Conservation (phyloP, 768 basidiomycete species). For the Brasilioporus rufonigricans region DNA sequence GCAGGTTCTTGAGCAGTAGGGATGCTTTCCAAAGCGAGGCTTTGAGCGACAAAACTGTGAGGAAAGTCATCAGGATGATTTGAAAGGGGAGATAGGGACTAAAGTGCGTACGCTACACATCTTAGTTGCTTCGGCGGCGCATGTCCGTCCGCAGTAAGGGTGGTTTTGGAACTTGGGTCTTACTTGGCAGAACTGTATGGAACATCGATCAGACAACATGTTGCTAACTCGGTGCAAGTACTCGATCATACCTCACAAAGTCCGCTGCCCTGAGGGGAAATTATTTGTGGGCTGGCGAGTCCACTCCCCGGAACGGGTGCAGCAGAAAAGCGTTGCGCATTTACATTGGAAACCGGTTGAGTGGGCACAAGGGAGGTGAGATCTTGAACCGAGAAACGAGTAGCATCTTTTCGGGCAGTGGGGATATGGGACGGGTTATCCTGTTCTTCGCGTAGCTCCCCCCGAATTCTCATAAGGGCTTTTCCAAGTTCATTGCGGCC, state of each 20-base stretch:
- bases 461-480: slow-evolving; percentile 60
- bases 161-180: slow-evolving; percentile 59
- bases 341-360: slow-evolving; percentile 1
- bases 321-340: slow-evolving; percentile 8
- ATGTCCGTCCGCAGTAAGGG: slow-evolving; percentile 65
- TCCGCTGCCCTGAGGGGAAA: slow-evolving; percentile 9
- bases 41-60: slow-evolving; percentile 29
- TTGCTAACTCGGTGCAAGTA: not conserved
- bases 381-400: slow-evolving; percentile 33
- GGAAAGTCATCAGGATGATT: slow-evolving; percentile 4
- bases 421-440: slow-evolving; percentile 27
- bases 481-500: slow-evolving; percentile 77
- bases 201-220: slow-evolving; percentile 8
- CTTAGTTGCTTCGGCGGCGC: slow-evolving; percentile 46
- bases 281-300: not conserved
- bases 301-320: not conserved
- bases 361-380: slow-evolving; percentile 23
- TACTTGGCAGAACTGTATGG: slow-evolving; percentile 48
- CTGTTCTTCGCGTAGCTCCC: slow-evolving; percentile 44
- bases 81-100: not conserved
- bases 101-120: slow-evolving; percentile 26
- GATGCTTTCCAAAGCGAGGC: slow-evolving; percentile 33
- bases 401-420: slow-evolving; percentile 24
- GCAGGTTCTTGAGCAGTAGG: slow-evolving; percentile 34
- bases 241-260: slow-evolving; percentile 31